Base-by-base conservation (phyloP, 1,284 basidiomycete genomes). In the Puccinia horiana region DNA sequence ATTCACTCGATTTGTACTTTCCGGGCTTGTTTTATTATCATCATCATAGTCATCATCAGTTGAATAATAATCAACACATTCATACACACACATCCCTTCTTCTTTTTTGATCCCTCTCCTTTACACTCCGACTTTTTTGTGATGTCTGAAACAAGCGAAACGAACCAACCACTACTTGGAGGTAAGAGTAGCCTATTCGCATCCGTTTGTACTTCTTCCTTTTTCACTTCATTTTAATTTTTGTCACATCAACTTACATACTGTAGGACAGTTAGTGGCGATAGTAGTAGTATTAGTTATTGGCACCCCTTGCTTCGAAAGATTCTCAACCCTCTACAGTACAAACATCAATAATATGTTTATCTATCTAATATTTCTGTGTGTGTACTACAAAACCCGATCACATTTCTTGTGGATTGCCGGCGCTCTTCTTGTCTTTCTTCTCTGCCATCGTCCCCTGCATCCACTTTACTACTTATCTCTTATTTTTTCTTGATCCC, bases 1-100 rank as follows among this genome's bases (percentile, higher is more conserved):
- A 72, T 40, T 23, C 16, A 23, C 47, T 32, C 44, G 44, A 72
- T 49, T 72, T 65, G 63, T 40, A 65, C 69, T 72, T 29, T 26
- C 32, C n/a, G 37, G 42, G 11, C 37, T 35, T 52, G 40, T 40
- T 35, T 35, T 49, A 49, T 29, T 18, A 70, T 70, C 67, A n/a
- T 40, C 65, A 44, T 69, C 67, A 26, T 61, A 12, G 3, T 61
- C 56, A n/a, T 65, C 9, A 18, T 65, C 69, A 12, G 42, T 52
- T 72, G 63, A 40, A n/a, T 20, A 40, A 20, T 37, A 35, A 63
- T 63, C 61, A 63, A 35, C 16, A 63, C 6, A 63, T 20, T 4
- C 32, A 35, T 37, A 37, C 32, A 37, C 61, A 63, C 61, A 12
- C 32, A 63, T 63, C 61, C 61, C 32, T 37, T 63, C 29, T 20